Conservation (phyloP, 306 rosid genomes). For the Crataegus laevigata region DNA sequence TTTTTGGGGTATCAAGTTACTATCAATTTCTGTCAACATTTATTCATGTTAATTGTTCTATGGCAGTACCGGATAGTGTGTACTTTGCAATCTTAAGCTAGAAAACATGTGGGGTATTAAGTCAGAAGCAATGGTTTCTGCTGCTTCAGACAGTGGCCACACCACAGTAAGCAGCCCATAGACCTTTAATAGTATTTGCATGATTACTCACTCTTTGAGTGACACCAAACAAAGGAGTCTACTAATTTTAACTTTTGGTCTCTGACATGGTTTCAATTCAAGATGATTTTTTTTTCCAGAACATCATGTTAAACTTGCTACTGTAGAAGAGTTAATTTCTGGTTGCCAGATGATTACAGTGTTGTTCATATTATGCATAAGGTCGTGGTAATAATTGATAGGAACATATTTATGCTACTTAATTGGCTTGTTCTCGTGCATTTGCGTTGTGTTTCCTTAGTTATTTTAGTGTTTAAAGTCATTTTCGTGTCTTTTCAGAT, state of each 20-base stretch:
- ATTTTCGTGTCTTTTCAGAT: too few relatives aligned
- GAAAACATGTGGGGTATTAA: slow-evolving; percentile 82
- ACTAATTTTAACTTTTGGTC: neutral
- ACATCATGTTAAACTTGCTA: neutral
- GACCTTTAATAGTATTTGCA: slow-evolving; percentile 1
- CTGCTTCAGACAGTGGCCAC: slow-evolving; percentile 66
- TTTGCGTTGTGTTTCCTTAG: too few relatives aligned
- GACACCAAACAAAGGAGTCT: neutral
- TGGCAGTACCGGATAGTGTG: slow-evolving; percentile 90
- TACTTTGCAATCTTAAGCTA: slow-evolving; percentile 93
- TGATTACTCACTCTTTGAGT: neutral
- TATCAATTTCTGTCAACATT: neutral
- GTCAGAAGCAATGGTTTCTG: slow-evolving; percentile 98
- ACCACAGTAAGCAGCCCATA: slow-evolving; percentile 39
- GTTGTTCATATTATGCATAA: neutral
- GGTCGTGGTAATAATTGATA: too few relatives aligned
- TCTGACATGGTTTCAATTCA: neutral
- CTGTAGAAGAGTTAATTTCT: neutral
- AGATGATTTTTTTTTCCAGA: neutral
- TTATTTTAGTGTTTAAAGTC: too few relatives aligned
- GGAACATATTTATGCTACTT: too few relatives aligned
- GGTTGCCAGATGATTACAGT: neutral
- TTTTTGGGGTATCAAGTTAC: neutral
- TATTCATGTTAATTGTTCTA: slow-evolving; percentile 10
- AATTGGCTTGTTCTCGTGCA: too few relatives aligned